Conservation (phyloP, 176 grass and related monocot species). For the Cocos nucifera region DNA sequence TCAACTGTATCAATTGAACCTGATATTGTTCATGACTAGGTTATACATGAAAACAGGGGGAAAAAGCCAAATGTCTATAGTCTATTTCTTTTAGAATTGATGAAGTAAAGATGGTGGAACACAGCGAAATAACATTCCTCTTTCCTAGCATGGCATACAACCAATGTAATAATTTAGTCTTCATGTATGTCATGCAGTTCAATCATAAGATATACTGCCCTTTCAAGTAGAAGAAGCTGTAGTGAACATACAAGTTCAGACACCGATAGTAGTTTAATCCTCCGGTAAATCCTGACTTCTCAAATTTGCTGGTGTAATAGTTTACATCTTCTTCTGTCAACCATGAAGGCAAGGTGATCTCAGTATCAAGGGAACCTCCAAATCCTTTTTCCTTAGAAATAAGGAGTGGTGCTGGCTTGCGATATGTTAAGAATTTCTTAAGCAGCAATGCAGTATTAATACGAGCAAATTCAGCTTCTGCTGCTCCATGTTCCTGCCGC, state of each 20-base stretch:
- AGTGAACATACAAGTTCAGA: slow-evolving; percentile 53
- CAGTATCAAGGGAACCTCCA: slow-evolving; percentile 48
- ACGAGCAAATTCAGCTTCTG: slow-evolving; percentile 62
- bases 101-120: no score
- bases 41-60: no score
- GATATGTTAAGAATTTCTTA: slow-evolving; percentile 51
- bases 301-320: slow-evolving; percentile 64
- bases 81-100: no score
- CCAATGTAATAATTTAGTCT: no score
- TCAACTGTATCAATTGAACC: no score
- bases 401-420: slow-evolving; percentile 47
- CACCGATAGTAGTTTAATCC: slow-evolving; percentile 89
- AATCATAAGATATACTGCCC: no score
- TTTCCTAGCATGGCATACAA: no score
- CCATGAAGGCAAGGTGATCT: slow-evolving; percentile 58
- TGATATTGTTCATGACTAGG: no score
- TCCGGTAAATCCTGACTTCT: slow-evolving; percentile 75
- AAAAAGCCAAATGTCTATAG: no score
- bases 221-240: no score
- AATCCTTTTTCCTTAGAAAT: slow-evolving; percentile 65
- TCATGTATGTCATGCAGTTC: no score
- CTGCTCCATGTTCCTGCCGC: slow-evolving; percentile 48
- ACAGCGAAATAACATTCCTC: no score
- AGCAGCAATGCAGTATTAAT: slow-evolving; percentile 25
- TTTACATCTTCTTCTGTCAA: slow-evolving; percentile 73